phyloP scores from a whole-genome alignment of 129 eudicot species.

The Rutidosis leptorrhynchoides region DNA sequence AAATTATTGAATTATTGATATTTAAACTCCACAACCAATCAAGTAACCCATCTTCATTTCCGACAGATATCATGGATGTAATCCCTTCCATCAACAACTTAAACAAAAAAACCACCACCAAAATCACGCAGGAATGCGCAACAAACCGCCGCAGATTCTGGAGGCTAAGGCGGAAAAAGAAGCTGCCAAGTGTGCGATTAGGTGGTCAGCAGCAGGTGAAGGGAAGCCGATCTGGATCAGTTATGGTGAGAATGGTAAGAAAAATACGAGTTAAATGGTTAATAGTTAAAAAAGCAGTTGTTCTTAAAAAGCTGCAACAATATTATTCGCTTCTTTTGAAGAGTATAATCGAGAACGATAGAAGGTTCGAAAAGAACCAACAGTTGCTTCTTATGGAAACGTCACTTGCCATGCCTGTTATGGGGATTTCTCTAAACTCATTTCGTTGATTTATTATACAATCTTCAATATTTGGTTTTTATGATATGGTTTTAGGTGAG shows the following conservation, averaged over 20 bases:
- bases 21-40: background rate
- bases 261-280: conserved; percentile 39
- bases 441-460: conserved; percentile 13
- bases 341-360: conserved; percentile 42
- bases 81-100: background rate
- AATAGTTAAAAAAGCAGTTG: conserved; percentile 36
- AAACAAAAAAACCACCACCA: conserved; percentile 2
- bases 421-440: conserved; percentile 50
- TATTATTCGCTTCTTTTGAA: conserved; percentile 40
- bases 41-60: conserved; percentile 4
- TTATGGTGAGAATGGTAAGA: conserved; percentile 33
- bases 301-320: conserved; percentile 44
- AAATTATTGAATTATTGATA: background rate
- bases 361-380: conserved; percentile 40
- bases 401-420: conserved; percentile 56
- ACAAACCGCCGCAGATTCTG: conserved; percentile 33
- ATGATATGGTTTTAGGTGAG: background rate
- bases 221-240: conserved; percentile 24
- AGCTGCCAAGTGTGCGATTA: conserved; percentile 51
- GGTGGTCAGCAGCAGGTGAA: conserved; percentile 42
- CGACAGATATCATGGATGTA: conserved; percentile 22
- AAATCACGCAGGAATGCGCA: background rate
- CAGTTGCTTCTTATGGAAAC: conserved; percentile 57
- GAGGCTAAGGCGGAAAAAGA: conserved; percentile 31
- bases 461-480: background rate